phyloP scores from a whole-genome alignment of 1,139 yeast species.

The Geotrichum klebahnii region DNA sequence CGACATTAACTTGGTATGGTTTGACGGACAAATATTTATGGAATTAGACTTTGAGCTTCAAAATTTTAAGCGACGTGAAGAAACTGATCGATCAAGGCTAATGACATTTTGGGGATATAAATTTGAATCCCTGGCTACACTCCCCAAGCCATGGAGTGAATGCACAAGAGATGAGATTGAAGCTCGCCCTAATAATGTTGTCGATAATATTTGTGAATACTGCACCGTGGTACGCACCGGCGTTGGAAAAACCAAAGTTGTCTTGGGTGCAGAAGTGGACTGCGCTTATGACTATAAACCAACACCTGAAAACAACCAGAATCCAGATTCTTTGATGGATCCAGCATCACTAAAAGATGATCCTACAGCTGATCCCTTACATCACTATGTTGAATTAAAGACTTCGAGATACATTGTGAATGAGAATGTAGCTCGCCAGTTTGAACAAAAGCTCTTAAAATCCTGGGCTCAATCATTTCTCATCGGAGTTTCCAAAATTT shows the following conservation, averaged over 20 bases:
- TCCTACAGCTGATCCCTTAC: conserved; percentile 32
- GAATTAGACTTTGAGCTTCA: conserved; percentile 52
- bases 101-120: conserved; percentile 56
- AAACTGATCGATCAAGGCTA: conserved; percentile 31
- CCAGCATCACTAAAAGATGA: neutral
- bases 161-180: conserved; percentile 65
- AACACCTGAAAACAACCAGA: conserved; percentile 36
- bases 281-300: conserved; percentile 81
- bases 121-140: conserved; percentile 74
- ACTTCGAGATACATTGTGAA: conserved; percentile 57
- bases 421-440: conserved; percentile 52
- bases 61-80: conserved; percentile 10
- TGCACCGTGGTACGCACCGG: conserved; percentile 78
- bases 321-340: neutral
- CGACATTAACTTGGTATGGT: conserved; percentile 57
- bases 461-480: conserved; percentile 95
- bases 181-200: conserved; percentile 51
- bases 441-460: conserved; percentile 67
- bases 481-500: conserved; percentile 70
- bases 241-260: conserved; percentile 63
- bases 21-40: conserved; percentile 84
- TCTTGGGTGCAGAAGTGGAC: conserved; percentile 89
- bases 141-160: conserved; percentile 72
- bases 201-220: conserved; percentile 71
- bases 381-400: conserved; percentile 81